phyloP scores from a whole-genome alignment of 116 monocot species.

The Trichopus zeylanicus region DNA sequence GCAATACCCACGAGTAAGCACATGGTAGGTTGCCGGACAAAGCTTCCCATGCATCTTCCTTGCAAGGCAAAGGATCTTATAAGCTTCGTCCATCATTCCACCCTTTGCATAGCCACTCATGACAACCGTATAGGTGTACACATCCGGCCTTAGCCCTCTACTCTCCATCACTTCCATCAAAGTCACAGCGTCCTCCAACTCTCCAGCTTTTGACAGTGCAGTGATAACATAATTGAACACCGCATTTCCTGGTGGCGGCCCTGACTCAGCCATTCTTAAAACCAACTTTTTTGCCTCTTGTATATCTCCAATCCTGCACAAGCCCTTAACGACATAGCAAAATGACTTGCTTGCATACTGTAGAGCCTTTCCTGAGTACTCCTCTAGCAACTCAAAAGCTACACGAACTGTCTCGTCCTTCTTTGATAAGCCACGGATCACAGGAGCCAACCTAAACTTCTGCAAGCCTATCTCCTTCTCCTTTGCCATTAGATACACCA shows the following conservation, averaged over 20 bases:
- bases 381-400: conserved; percentile 57
- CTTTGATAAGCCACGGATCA: conserved; percentile 35
- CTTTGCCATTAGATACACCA: conserved; percentile 52
- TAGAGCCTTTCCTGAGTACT: conserved; percentile 28
- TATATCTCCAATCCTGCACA: conserved; percentile 47
- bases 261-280: conserved; percentile 49
- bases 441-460: conserved; percentile 19
- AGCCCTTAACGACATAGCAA: conserved; percentile 47
- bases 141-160: conserved; percentile 52
- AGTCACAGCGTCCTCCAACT: conserved; percentile 65
- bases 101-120: conserved; percentile 76
- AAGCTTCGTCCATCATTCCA: conserved; percentile 72
- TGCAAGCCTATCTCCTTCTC: conserved; percentile 35
- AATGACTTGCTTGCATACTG: conserved; percentile 42
- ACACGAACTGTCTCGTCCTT: conserved; percentile 41
- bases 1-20: conserved; percentile 82
- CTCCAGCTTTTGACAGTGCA: conserved; percentile 54
- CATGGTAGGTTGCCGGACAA: conserved; percentile 56
- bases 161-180: conserved; percentile 53
- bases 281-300: conserved; percentile 57
- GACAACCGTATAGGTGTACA: conserved; percentile 76
- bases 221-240: conserved; percentile 70
- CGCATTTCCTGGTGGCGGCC: conserved; percentile 48
- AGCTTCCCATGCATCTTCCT: conserved; percentile 63
- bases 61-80: conserved; percentile 56